A percentile compares a stretch with the other conserved stretches of the same genome.
phyloP scores from a whole-genome alignment of 2,329 filamentous ascomycete species.

The Colletotrichum costaricense region DNA sequence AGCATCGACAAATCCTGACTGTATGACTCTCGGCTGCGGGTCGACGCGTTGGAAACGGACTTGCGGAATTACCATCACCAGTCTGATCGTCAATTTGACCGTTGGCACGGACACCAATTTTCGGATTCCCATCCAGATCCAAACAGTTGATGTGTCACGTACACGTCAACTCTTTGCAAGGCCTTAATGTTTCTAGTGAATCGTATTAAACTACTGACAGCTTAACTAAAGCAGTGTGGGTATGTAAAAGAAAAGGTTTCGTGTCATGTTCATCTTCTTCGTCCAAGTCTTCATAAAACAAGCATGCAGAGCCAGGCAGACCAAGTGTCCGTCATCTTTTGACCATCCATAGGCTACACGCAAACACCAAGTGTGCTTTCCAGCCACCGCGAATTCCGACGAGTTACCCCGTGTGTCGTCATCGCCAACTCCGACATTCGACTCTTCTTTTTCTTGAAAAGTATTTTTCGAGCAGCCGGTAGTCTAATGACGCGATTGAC shows the following conservation, averaged over 20 bases:
- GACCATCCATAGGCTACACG: not conserved
- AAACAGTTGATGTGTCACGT: conserved; percentile 2
- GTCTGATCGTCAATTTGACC: not conserved
- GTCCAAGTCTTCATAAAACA: conserved; percentile 2
- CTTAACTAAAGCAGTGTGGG: not conserved
- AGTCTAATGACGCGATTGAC: not conserved
- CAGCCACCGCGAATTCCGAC: not conserved
- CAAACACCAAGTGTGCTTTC: not conserved
- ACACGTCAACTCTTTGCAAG: not conserved
- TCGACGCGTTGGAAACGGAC: not conserved
- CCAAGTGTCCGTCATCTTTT: not conserved
- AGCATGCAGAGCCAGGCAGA: not conserved
- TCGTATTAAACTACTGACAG: conserved; percentile 3
- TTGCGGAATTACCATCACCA: conserved; percentile 2
- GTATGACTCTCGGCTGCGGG: conserved; percentile 6
- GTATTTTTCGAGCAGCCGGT: not conserved
- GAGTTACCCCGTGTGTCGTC: too few species aligned
- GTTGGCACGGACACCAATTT: not conserved
- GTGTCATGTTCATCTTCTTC: conserved; percentile 4
- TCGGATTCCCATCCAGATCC: not conserved
- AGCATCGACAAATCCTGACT: conserved; percentile 3
- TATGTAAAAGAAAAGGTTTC: conserved; percentile 11
- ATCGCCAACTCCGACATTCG: not conserved
- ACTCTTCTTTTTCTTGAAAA: not conserved
- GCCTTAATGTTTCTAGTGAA: not conserved